These are phyloP conservation scores for Pueraria montana DNA, from an alignment of 306 rosid species.

Conservation along the genomic window DNA sequence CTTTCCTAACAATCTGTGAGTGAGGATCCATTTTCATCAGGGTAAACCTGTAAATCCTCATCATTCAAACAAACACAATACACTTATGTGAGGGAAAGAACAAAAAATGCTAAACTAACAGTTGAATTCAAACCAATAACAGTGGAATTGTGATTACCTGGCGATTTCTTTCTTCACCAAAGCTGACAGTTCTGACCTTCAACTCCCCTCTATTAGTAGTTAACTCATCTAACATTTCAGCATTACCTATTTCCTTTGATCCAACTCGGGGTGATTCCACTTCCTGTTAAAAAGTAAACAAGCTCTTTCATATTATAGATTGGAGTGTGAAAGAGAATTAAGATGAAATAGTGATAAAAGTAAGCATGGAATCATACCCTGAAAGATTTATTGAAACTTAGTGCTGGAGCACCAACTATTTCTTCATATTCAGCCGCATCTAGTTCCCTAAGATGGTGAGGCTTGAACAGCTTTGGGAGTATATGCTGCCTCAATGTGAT, in stretches of 20 bases:
- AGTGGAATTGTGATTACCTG: slow-evolving; percentile 58
- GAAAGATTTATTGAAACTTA: slow-evolving; percentile 53
- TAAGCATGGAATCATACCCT: slow-evolving; percentile 53
- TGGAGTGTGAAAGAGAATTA: neutral
- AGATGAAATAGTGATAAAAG: neutral
- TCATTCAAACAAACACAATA: neutral
- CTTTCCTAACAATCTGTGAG: neutral
- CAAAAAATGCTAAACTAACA: neutral
- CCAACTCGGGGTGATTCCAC: slow-evolving; percentile 47
- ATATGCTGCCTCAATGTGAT: slow-evolving; percentile 72
- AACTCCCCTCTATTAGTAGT: slow-evolving; percentile 89
- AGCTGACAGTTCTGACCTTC: slow-evolving; percentile 73
- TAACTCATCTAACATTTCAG: slow-evolving; percentile 80
- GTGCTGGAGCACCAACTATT: slow-evolving; percentile 60
- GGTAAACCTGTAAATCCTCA: slow-evolving; percentile 56
- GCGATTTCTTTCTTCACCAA: slow-evolving; percentile 63
- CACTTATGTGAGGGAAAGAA: neutral
- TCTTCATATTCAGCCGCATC: slow-evolving; percentile 91
- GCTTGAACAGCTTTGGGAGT: slow-evolving; percentile 73
- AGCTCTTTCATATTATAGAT: neutral
- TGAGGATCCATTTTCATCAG: slow-evolving; percentile 45
- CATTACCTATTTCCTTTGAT: slow-evolving; percentile 61
- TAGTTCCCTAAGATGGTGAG: slow-evolving; percentile 69
- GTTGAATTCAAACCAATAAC: slow-evolving; percentile 7
- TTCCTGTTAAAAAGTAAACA: slow-evolving; percentile 52